Evolutionary conservation across 441 rosid species (phyloP).

Genomic region (Gossypium aridum): DNA sequence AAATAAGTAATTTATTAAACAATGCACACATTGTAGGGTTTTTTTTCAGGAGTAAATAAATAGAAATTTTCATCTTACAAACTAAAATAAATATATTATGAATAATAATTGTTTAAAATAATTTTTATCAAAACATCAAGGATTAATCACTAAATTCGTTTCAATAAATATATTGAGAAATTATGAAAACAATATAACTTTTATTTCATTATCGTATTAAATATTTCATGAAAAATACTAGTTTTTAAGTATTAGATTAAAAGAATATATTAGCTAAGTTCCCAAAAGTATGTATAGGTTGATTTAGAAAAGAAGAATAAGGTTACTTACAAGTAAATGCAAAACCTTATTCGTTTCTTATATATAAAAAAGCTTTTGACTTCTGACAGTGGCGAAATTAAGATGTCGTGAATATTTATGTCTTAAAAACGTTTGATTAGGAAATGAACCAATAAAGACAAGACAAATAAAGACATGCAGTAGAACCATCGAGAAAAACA

Average conservation of each 20-base stretch:
- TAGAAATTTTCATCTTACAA: not conserved
- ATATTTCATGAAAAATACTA: not conserved
- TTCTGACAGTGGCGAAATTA: not conserved
- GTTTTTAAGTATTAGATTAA: not conserved
- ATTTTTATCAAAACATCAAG: no score
- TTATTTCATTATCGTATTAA: not conserved
- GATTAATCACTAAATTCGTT: no score
- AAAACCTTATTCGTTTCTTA: no score
- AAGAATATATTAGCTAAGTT: not conserved
- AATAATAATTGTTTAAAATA: no score
- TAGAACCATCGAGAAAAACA: not conserved
- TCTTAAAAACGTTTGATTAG: not conserved
- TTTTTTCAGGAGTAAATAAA: not conserved
- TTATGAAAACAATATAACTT: not conserved
- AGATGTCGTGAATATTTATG: not conserved
- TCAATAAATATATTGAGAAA: no score
- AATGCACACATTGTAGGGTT: not conserved
- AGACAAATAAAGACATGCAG: not conserved
- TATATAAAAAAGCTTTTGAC: no score
- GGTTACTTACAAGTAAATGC: no score
- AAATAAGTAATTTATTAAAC: not conserved
- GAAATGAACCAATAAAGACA: not conserved
- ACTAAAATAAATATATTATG: no score
- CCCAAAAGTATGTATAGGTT: not conserved
- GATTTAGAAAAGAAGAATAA: no score